Evolutionary conservation across 2,329 filamentous ascomycete species (phyloP).

Genomic region (Cladobotryum mycophilum): DNA sequence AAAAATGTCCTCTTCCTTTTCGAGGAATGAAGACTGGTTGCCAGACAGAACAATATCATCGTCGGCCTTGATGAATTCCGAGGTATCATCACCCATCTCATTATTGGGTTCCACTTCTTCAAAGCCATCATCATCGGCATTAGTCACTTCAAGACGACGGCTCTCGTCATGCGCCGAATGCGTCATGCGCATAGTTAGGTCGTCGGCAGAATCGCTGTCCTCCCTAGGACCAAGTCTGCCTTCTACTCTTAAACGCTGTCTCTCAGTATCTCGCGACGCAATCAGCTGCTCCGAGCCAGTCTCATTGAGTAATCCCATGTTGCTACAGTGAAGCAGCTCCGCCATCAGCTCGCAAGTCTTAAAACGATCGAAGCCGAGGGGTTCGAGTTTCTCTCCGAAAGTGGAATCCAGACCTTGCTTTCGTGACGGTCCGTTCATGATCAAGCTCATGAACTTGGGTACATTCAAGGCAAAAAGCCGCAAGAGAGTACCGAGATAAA

Average conservation of each 20-base stretch:
- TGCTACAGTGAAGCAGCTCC: slow-evolving; percentile 93
- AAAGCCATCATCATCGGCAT: slow-evolving; percentile 82
- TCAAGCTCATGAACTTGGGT: slow-evolving; percentile 86
- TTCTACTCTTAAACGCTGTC: slow-evolving; percentile 70
- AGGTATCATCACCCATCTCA: slow-evolving; percentile 66
- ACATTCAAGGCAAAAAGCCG: slow-evolving; percentile 86
- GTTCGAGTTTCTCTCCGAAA: slow-evolving; percentile 86
- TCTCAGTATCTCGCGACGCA: slow-evolving; percentile 68
- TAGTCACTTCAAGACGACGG: slow-evolving; percentile 70
- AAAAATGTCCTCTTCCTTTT: slow-evolving; percentile 64
- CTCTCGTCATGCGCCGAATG: slow-evolving; percentile 51
- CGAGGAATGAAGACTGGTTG: slow-evolving; percentile 25
- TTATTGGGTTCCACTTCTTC: slow-evolving; percentile 73
- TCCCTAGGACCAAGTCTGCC: slow-evolving; percentile 55
- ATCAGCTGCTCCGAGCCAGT: slow-evolving; percentile 84
- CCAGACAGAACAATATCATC: slow-evolving; percentile 38
- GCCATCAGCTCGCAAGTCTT: slow-evolving; percentile 99
- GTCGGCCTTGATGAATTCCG: slow-evolving; percentile 58
- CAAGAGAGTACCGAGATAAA: slow-evolving; percentile 87
- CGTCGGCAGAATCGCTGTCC: slow-evolving; percentile 45
- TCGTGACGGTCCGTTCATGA: slow-evolving; percentile 69
- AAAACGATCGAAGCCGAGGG: slow-evolving; percentile 93
- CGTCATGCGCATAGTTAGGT: slow-evolving; percentile 53
- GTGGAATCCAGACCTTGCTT: slow-evolving; percentile 75
- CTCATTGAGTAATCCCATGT: slow-evolving; percentile 95